phyloP scores from a whole-genome alignment of 345 rosid species.

The Erucastrum elatum region DNA sequence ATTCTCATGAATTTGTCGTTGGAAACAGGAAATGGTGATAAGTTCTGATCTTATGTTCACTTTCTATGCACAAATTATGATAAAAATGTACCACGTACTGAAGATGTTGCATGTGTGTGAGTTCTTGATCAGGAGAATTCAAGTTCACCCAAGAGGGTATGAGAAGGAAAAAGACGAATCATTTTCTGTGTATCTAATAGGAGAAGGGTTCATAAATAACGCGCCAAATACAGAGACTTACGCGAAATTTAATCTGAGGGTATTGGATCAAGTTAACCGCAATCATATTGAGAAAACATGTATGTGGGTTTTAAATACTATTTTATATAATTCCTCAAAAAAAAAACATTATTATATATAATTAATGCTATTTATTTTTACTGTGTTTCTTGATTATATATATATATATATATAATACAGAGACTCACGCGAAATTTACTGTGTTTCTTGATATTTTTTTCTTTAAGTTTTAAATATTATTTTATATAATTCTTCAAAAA shows the following conservation, averaged over 20 bases:
- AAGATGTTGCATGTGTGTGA: slow-evolving; percentile 2
- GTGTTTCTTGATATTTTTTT: neutral
- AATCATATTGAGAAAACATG: slow-evolving; percentile 21
- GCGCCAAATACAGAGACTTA: neutral
- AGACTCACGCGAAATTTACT: too few species aligned
- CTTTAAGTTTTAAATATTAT: neutral
- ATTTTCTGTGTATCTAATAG: slow-evolving; percentile 21
- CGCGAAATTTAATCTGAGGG: slow-evolving; percentile 18
- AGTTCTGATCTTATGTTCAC: neutral
- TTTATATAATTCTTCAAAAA: neutral
- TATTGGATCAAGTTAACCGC: slow-evolving; percentile 11
- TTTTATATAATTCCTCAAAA: neutral
- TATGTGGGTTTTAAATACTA: neutral
- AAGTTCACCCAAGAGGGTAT: slow-evolving; percentile 24
- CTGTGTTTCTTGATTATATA: neutral
- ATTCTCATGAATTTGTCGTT: slow-evolving; percentile 31
- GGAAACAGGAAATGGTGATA: slow-evolving; percentile 32
- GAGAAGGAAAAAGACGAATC: neutral
- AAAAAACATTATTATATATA: neutral
- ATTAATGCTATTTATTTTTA: neutral
- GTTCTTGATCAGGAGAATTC: slow-evolving; percentile 21
- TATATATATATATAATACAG: too few species aligned
- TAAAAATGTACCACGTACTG: neutral
- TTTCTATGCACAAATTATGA: neutral
- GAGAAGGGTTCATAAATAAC: slow-evolving; percentile 27